Percentiles rank a stretch among this genome's conserved stretches.
phyloP scores from a whole-genome alignment of 495 filamentous ascomycete species.

The Astrothelium macrocarpum region DNA sequence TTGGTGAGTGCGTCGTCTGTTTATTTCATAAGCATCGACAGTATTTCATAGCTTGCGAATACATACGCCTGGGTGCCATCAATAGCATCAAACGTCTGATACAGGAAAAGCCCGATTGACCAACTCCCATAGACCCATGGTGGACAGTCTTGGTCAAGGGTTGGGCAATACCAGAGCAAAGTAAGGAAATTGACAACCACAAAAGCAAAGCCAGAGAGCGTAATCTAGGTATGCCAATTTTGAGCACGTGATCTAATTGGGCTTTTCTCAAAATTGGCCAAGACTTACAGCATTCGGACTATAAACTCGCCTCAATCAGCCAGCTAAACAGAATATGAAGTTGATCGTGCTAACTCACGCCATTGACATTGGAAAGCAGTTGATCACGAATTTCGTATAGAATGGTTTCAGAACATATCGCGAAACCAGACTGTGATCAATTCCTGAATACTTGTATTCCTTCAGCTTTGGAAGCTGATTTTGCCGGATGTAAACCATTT shows the following conservation, averaged over 20 bases:
- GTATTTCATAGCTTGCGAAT: not conserved
- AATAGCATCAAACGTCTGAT: slow-evolving; percentile 97
- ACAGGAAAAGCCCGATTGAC: slow-evolving; percentile 82
- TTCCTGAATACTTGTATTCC: slow-evolving; percentile 83
- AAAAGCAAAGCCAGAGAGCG: slow-evolving; percentile 82
- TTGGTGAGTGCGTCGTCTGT: slow-evolving; percentile 74
- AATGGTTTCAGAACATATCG: slow-evolving; percentile 92
- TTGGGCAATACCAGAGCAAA: slow-evolving; percentile 92
- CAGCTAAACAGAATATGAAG: not conserved
- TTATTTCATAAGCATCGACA: slow-evolving; percentile 3
- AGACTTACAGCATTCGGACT: slow-evolving; percentile 54
- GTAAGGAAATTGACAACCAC: slow-evolving; percentile 87
- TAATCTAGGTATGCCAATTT: too few species aligned
- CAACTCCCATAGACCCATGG: slow-evolving; percentile 89
- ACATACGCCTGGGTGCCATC: slow-evolving; percentile 87
- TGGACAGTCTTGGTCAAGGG: slow-evolving; percentile 85
- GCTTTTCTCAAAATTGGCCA: slow-evolving; percentile 16
- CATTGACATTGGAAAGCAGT: slow-evolving; percentile 92
- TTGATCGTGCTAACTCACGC: slow-evolving; percentile 46
- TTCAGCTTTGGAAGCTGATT: slow-evolving; percentile 77
- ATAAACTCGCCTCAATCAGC: slow-evolving; percentile 13
- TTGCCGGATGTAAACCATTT: slow-evolving; percentile 84
- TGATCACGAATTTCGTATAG: slow-evolving; percentile 89
- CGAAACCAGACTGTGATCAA: slow-evolving; percentile 84
- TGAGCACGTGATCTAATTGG: slow-evolving; percentile 36